Evolutionary conservation across 169 alveolate genomes (phyloP), one percentile per base, ranked within the genome.

Genomic region (Babesia microti): DNA sequence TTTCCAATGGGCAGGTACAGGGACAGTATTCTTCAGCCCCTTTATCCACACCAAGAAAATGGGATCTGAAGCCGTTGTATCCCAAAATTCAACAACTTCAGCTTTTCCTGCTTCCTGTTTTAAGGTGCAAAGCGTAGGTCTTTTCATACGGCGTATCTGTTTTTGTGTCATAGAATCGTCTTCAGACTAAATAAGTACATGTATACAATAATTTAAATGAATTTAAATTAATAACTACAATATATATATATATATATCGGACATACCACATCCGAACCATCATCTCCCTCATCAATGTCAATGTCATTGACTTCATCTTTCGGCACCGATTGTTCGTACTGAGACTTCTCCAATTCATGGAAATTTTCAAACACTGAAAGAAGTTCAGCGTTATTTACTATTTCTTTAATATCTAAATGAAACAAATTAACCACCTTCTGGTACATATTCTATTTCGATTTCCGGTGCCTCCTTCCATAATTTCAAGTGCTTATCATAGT

Each of bases 1-100:
- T 27, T 92, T 79, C 98, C 99, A 95, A 63, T 95, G 99, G 27
- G 80, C 83, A 5, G 99, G 99, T 21, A 95, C 97, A 21, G 92
- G 86, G 12, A 95, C 97, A 24, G 98, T 83, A 67, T 93, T 92
- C 44, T 92, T 80, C 37, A 78, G 74, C 34, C 93, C 86, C 78
- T 95, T 95, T 53, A 95, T 72, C 70, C 84, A 87, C 12, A 94
- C 92, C 45, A 91, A 81, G 54, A 93, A 91, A 35, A 54, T 70
- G 3, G 99, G 99, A 54, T 95, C 98, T 30, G 81, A 70, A 7
- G 98, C 89, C 26, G 98, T 93, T 30, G 94, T 80, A 57, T 91
- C 97, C 93, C 95, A 89, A 42, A 84, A 69, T 51, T 91, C 97
- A 24, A 91, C 96, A 23, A 89, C 87, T 45, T 83, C 91, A 0